Base-by-base conservation (phyloP, 2,329 filamentous ascomycete species). In the Pleurostoma richardsiae region DNA sequence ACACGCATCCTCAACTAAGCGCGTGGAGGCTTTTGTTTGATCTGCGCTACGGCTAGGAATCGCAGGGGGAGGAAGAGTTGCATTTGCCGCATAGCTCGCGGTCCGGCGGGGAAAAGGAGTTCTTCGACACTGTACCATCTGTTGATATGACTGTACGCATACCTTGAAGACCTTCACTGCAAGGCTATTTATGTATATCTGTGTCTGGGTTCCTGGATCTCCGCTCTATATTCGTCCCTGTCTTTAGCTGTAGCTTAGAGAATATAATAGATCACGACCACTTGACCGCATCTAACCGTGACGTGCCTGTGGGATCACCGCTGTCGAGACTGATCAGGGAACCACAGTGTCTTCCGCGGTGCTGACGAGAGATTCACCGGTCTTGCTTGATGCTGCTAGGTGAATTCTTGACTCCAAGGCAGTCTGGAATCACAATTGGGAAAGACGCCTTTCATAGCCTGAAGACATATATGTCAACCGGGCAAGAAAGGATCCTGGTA, bases 1-100 rank as follows among this genome's bases (percentile, higher is more conserved):
- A 94, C 88, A 55, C 83, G 85, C 60, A 84, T 94, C 63, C 53
- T 82, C 45, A 70, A 79, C 62, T 82, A 79, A 74, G 56, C 44
- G 41, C 50, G 44, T 41, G 40, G 36, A 52, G 38, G 30, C 38
- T 30, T 31, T 49, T 40, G 42, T 26, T 38, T 44, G 43, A 19
- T 19, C 19, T 19, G 19, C 19, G 19, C 19, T 19, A 19, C 19
- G 19, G 19, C 19, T 19, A 19, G 19, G 19, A 19, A 19, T 6
- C 39, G 46, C n/a, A n/a, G 44, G 42, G 39, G 47, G 52, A 46
- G 52, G 46, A 53, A 56, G 41, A 29, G 29, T 40, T 11, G 41
- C 44, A 50, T 54, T 50, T 53, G 49, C 43, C 19, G 19, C 19
- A 19, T 19, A 19, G 8, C n/a, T 36, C 33, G 33, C 33, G 8